Percentiles rank a stretch among this genome's conserved stretches.
Evolutionary conservation across 306 rosid species (phyloP).

Genomic region (Corylus heterophylla): DNA sequence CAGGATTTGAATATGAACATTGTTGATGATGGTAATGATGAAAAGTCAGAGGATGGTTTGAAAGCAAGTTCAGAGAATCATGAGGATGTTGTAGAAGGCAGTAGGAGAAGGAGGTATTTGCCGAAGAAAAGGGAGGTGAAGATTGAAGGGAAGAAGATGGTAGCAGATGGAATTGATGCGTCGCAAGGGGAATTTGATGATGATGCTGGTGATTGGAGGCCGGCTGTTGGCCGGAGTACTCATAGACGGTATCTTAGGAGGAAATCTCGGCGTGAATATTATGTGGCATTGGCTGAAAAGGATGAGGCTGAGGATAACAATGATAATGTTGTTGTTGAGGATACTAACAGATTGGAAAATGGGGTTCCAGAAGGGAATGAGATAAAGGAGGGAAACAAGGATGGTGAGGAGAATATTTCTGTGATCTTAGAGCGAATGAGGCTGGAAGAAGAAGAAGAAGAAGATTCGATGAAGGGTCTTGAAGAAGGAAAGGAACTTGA

Average conservation of each 20-base stretch:
- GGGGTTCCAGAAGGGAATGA: slow-evolving; percentile 33
- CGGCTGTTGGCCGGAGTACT: slow-evolving; percentile 89
- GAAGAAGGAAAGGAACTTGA: slow-evolving; percentile 32
- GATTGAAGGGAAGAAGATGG: slow-evolving; percentile 76
- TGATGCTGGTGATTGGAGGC: slow-evolving; percentile 74
- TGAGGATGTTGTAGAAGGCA: slow-evolving; percentile 33
- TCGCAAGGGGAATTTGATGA: slow-evolving; percentile 70
- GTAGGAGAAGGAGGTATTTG: slow-evolving; percentile 43
- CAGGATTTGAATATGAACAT: slow-evolving; percentile 67
- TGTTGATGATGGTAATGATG: slow-evolving; percentile 35
- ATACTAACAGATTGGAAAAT: slow-evolving; percentile 31
- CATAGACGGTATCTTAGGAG: slow-evolving; percentile 81
- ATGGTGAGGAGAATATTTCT: slow-evolving; percentile 46
- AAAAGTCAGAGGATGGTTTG: slow-evolving; percentile 38
- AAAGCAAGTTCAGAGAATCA: slow-evolving; percentile 41
- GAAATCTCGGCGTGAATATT: slow-evolving; percentile 66
- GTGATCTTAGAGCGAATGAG: slow-evolving; percentile 47
- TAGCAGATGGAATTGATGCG: slow-evolving; percentile 76
- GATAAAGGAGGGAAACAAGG: slow-evolving; percentile 32
- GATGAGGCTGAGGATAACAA: slow-evolving; percentile 38
- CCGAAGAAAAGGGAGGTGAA: slow-evolving; percentile 65
- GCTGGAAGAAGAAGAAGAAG: slow-evolving; percentile 67
- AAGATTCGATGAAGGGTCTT: slow-evolving; percentile 39
- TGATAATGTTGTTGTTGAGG: slow-evolving; percentile 31
- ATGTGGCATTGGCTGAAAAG: slow-evolving; percentile 46